Evolutionary conservation across 106 monocot genomes (phyloP).

Genomic region (Narthecium ossifragum): DNA sequence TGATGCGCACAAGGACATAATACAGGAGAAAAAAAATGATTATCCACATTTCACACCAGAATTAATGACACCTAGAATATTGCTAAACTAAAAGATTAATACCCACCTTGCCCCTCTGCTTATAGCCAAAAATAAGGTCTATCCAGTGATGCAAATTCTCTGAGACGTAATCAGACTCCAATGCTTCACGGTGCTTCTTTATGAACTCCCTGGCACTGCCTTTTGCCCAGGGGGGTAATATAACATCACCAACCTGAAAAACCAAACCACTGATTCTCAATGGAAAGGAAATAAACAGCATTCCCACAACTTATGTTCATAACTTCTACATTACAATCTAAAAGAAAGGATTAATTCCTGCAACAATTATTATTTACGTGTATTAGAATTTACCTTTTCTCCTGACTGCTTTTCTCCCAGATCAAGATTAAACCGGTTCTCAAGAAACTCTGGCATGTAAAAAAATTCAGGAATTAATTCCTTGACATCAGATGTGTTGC

Average conservation of each 20-base stretch:
- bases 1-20: too few species aligned
- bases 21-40: too few species aligned
- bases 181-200: conserved; percentile 90
- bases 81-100: neutral
- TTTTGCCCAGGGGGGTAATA: conserved; percentile 92
- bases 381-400: conserved; percentile 60
- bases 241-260: conserved; percentile 81
- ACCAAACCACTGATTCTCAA: neutral
- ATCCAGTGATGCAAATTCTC: conserved; percentile 99
- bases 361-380: too few species aligned
- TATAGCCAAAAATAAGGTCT: conserved; percentile 96
- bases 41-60: neutral
- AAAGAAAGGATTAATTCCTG: too few species aligned
- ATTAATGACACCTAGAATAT: neutral
- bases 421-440: conserved; percentile 80
- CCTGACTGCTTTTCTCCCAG: conserved; percentile 98
- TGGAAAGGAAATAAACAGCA: too few species aligned
- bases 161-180: conserved; percentile 97
- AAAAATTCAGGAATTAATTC: conserved; percentile 97
- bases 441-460: conserved; percentile 94
- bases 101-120: conserved; percentile 90
- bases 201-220: conserved; percentile 93
- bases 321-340: too few species aligned
- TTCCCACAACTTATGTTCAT: too few species aligned
- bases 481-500: conserved; percentile 98